Evolutionary conservation across 805 yeast species (phyloP), one percentile per base, ranked within the genome.

Genomic region (Maudiozyma pseudohumilis): DNA sequence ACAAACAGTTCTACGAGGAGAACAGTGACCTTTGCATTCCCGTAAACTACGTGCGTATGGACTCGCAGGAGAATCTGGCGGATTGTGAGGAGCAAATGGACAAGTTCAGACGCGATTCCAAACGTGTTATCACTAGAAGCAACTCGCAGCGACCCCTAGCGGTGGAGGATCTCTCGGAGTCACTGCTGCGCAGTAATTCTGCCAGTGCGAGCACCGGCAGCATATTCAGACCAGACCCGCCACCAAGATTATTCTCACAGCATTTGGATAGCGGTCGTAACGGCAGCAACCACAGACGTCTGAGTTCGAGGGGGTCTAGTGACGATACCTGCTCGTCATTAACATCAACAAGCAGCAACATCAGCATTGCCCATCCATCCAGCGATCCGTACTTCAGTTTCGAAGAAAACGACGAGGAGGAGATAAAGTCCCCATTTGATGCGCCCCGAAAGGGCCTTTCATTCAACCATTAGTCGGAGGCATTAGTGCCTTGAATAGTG

Each of bases 21-120:
- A 75, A 68, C 54, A 67, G 74, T 33, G 59, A 57, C 17, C 64
- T 77, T 31, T 87, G 96, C 55, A 65, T 56, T 43, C 95, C 95
- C 2, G 82, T 75, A 47, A 76, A 74, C 38, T 92, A 92, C 51
- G 76, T 88, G 35, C 89, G 79, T 49, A 89, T 89, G 98, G 77
- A 69, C 46, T 58, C 63, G 8, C 52, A 50, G 18, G 64, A 69
- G 15, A 56, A 57, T 39, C 29, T 52, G 18, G 30, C 37, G 4
- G 33, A 40, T 31, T 70, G 80, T 47, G 80, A 74, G 49, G 63
- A 66, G 7, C 77, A 74, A 47, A 52, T 76, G 65, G 61, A 65
- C 40, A 60, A 67, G 47, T 76, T 77, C 53, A 69, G 76, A 45
- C 58, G 60, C 31, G 68, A 67, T 42, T 59, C 65, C 33, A 65